Evolutionary conservation across 2,329 filamentous ascomycete species (phyloP).

Genomic region (Fusarium sp.): DNA sequence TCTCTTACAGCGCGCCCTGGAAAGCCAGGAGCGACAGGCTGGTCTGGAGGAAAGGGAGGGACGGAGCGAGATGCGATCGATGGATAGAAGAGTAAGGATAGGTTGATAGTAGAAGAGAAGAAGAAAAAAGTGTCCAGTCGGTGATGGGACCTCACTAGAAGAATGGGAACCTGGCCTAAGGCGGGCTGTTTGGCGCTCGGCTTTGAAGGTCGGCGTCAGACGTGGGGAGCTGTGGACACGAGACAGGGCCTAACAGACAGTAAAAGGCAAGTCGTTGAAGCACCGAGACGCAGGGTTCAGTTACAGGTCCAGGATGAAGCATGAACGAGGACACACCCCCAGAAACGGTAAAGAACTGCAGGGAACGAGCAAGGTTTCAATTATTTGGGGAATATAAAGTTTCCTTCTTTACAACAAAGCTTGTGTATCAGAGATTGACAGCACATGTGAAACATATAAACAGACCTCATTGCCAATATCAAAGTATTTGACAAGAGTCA

Average conservation of each 20-base stretch:
- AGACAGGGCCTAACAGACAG: conserved; percentile 32
- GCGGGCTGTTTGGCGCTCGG: conserved; percentile 40
- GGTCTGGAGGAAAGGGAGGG: conserved; percentile 34
- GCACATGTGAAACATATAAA: background rate
- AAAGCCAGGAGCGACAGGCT: conserved; percentile 45
- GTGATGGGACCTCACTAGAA: conserved; percentile 22
- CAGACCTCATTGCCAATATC: background rate
- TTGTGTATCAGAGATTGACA: background rate
- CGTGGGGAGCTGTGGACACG: conserved; percentile 39
- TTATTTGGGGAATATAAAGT: conserved; percentile 18
- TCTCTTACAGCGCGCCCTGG: conserved; percentile 46
- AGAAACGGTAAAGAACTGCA: conserved; percentile 22
- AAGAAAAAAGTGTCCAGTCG: conserved; percentile 18
- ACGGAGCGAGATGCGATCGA: conserved; percentile 27
- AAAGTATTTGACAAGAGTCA: background rate
- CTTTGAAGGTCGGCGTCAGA: conserved; percentile 31
- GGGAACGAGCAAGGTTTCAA: conserved; percentile 13
- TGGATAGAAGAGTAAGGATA: conserved; percentile 4
- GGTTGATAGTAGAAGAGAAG: conserved; percentile 13
- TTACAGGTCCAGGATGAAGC: conserved; percentile 37
- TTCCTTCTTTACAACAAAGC: conserved; percentile 12
- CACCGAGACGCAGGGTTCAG: conserved; percentile 38
- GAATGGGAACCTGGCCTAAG: conserved; percentile 33
- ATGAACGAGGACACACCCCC: conserved; percentile 20
- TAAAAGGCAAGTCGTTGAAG: conserved; percentile 25